These are phyloP conservation scores for Ogataea trehaloabstinens DNA, from an alignment of 805 yeast genomes.

Conservation along the genomic window DNA sequence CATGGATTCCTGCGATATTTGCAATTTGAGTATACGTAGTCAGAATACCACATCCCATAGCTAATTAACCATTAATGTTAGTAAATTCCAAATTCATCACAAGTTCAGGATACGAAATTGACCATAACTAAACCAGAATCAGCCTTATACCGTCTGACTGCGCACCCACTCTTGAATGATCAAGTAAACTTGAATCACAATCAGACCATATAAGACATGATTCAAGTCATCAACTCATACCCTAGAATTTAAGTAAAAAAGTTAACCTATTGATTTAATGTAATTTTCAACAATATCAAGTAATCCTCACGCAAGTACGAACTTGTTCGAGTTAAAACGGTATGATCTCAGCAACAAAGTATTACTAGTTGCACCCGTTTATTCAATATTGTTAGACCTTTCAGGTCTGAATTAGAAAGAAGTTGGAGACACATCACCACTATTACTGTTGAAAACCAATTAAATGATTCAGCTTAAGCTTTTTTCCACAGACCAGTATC, in stretches of 20 bases:
- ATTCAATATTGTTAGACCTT: constrained; percentile 29
- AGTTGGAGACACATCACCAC: not conserved
- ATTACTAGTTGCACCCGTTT: constrained; percentile 46
- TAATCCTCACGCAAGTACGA: constrained; percentile 80
- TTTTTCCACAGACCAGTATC: constrained; percentile 3
- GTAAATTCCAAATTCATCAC: constrained; percentile 3
- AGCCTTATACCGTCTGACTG: constrained; percentile 2
- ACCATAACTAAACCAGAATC: not conserved
- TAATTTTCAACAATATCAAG: constrained; percentile 35
- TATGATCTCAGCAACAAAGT: constrained; percentile 59
- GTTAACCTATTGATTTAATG: constrained; percentile 15
- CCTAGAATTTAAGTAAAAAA: constrained; percentile 2
- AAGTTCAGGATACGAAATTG: not conserved
- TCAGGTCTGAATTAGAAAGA: too few relatives aligned
- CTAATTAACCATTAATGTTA: constrained; percentile 40
- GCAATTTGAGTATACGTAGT: constrained; percentile 87
- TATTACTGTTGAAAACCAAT: constrained; percentile 12
- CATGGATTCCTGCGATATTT: constrained; percentile 82
- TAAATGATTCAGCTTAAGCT: constrained; percentile 6
- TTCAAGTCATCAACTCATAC: not conserved
- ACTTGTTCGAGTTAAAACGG: constrained; percentile 82
- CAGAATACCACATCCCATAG: constrained; percentile 85
- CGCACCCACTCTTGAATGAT: constrained; percentile 5
- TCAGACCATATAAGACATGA: constrained; percentile 1
- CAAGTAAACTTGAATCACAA: too few relatives aligned